Percentiles rank a stretch among this genome's conserved stretches.
Conservation (phyloP, 2,329 filamentous ascomycete species). For the Fusarium nygamai region DNA sequence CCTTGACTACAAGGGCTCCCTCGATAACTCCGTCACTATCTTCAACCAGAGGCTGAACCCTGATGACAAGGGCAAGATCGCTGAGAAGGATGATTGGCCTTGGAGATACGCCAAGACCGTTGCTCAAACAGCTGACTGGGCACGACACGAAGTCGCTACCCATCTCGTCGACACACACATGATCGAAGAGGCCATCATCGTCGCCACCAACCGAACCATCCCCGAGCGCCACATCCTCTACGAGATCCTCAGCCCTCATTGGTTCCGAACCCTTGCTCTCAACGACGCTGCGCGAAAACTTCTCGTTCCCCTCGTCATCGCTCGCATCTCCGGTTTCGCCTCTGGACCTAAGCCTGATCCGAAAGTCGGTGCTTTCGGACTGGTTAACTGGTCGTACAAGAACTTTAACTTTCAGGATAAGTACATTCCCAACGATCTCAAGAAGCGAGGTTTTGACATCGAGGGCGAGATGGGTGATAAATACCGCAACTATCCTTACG, state of each 20-base stretch:
- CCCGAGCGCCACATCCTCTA: constrained; percentile 21
- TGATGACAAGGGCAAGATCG: background rate
- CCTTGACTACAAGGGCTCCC: constrained; percentile 16
- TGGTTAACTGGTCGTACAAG: constrained; percentile 20
- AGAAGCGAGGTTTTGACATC: constrained; percentile 30
- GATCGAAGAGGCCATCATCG: constrained; percentile 32
- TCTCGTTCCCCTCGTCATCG: constrained; percentile 17
- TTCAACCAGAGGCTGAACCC: constrained; percentile 24
- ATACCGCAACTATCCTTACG: constrained; percentile 32
- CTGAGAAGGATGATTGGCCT: constrained; percentile 29
- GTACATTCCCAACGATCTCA: constrained; percentile 34
- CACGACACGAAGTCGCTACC: constrained; percentile 24
- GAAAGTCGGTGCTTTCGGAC: background rate
- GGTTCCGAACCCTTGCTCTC: constrained; percentile 26
- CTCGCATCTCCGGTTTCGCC: constrained; percentile 12
- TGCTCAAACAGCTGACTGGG: constrained; percentile 30
- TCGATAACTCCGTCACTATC: constrained; percentile 20
- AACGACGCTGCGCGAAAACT: constrained; percentile 11
- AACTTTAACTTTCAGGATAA: constrained; percentile 35
- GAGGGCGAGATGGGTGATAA: constrained; percentile 11
- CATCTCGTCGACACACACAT: constrained; percentile 33
- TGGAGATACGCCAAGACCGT: constrained; percentile 35
- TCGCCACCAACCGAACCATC: constrained; percentile 25
- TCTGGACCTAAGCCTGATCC: background rate
- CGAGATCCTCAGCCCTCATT: constrained; percentile 25